A percentile compares a stretch with the other conserved stretches of the same genome.
phyloP scores from a whole-genome alignment of 2,329 filamentous ascomycete genomes.

The Colletotrichum tanaceti region DNA sequence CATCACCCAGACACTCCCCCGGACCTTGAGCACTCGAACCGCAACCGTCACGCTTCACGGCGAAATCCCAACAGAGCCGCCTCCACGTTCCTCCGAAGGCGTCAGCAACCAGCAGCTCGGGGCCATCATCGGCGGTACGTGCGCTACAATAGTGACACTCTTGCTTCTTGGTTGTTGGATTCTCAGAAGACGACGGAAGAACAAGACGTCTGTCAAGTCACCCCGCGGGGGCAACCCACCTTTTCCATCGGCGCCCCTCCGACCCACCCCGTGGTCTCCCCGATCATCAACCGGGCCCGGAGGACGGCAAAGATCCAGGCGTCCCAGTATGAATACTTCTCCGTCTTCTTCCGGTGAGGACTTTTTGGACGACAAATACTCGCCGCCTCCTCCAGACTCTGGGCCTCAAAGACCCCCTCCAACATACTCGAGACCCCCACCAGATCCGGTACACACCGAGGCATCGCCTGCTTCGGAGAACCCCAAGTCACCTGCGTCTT shows the following conservation, averaged over 20 bases:
- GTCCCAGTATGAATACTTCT: neutral
- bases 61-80: constrained; percentile 5
- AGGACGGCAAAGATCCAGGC: neutral
- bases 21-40: constrained; percentile 10
- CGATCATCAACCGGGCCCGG: constrained; percentile 1
- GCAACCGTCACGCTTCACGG: constrained; percentile 10
- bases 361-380: neutral
- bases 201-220: neutral
- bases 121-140: constrained; percentile 5
- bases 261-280: constrained; percentile 2
- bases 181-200: constrained; percentile 10
- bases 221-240: neutral
- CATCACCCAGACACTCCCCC: constrained; percentile 7
- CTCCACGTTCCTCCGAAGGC: constrained; percentile 5
- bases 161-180: constrained; percentile 4
- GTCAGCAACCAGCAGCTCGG: constrained; percentile 5
- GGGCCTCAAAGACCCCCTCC: constrained; percentile 3
- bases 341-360: neutral
- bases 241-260: neutral
- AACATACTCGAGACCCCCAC: neutral
- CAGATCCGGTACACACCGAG: neutral
- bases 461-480: neutral
- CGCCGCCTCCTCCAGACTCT: neutral
- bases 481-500: neutral
- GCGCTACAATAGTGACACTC: neutral